Base-by-base conservation (phyloP, 2,329 filamentous ascomycete species). In the Rutstroemia sp. region DNA sequence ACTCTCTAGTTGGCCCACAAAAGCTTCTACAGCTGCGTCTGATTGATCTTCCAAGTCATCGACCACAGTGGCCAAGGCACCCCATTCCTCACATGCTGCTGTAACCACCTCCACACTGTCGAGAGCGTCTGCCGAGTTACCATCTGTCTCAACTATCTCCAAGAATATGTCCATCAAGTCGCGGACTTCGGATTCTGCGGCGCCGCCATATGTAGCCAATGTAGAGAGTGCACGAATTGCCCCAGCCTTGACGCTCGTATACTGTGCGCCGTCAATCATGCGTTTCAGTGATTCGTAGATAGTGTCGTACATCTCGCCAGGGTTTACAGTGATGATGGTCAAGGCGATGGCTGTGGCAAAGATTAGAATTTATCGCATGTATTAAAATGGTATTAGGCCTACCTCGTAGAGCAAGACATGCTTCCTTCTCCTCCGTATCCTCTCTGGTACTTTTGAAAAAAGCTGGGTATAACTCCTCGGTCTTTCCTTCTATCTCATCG, bases 1-100 rank as follows among this genome's bases (percentile, higher is more conserved):
- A 63, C 82, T 85, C 44, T 86, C 79, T 23, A 90, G 77, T 69
- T 90, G 86, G 45, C 88, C 86, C 30, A 86, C 79, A 61, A 89
- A 85, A 2, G 82, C 80, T 42, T 88, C 82, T 66, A 87, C 79
- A 2, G 84, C 82, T 18, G 79, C 74, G 63, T 86, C 83, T 7
- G 81, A 86, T 62, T 80, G 76, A 19, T 79, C 76, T 67, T 87
- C 80, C 37, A 88, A 70, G 61, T 88, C 85, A 8, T 87, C 83
- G 16, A 88, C 70, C 49, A 80, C 78, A 0, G 85, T 87, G 7
- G 81, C 82, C 5, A 89, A 75, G 59, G 86, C 80, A 12, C 84
- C 85, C 83, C 85, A 89, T 65, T 83, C 81, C 66, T 87, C 80
- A 7, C 87, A 74, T 3, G 85, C 83, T 12, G 86, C 85, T 14